phyloP scores from a whole-genome alignment of 495 filamentous ascomycete genomes.

The Beverwykella pulmonaria region DNA sequence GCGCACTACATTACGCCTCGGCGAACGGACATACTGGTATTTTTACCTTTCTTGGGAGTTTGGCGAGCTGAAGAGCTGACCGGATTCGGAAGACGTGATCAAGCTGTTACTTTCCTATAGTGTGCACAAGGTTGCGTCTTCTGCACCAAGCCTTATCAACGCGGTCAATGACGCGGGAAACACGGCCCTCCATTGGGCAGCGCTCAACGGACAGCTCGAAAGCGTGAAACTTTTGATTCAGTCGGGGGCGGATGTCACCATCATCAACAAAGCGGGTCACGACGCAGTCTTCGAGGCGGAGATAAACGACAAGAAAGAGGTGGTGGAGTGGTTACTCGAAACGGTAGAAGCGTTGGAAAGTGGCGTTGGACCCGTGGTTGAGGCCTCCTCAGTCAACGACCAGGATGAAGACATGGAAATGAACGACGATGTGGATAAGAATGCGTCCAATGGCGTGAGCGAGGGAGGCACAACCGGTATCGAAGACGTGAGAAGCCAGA shows the following conservation, averaged over 20 bases:
- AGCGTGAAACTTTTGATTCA: conserved; percentile 74
- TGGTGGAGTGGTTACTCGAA: conserved; percentile 66
- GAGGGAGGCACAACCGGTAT: conserved; percentile 1
- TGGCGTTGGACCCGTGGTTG: conserved; percentile 42
- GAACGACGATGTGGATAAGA: not conserved
- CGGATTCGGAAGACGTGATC: conserved; percentile 18
- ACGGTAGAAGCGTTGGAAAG: conserved; percentile 59
- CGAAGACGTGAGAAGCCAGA: conserved; percentile 21
- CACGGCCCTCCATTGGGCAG: conserved; percentile 89
- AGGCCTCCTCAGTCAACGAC: conserved; percentile 34
- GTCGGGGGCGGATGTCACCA: conserved; percentile 70
- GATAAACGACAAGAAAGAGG: conserved; percentile 66
- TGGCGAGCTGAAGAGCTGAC: conserved; percentile 17
- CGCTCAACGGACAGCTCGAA: conserved; percentile 80
- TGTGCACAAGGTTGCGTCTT: conserved; percentile 30
- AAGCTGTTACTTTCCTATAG: conserved; percentile 43
- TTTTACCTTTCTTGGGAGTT: not conserved
- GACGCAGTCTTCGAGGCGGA: conserved; percentile 86
- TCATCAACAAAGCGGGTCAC: conserved; percentile 79
- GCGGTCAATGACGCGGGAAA: conserved; percentile 77
- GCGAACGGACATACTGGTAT: conserved; percentile 84
- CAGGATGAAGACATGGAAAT: conserved; percentile 10
- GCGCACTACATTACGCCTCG: conserved; percentile 80
- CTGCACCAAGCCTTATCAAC: conserved; percentile 57
- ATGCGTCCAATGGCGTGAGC: not conserved